Evolutionary conservation across 164 flowering plant species (phyloP).

Genomic region (Vitis rupestris): DNA sequence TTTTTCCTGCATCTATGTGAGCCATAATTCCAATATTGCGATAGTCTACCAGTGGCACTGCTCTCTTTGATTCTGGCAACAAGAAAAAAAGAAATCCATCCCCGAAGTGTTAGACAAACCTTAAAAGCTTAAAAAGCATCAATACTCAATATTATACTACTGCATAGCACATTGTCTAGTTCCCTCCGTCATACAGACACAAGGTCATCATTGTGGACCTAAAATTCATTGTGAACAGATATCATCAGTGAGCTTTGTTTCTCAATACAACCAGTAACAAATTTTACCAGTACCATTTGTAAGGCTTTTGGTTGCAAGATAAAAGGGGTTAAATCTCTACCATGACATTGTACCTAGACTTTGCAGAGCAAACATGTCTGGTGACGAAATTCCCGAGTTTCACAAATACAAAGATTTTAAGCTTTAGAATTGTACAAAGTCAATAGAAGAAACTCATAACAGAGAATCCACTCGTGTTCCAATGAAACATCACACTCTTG

Average conservation of each 20-base stretch:
- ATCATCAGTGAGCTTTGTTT: not conserved
- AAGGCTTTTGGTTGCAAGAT: too few relatives aligned
- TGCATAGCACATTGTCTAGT: not conserved
- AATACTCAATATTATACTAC: not conserved
- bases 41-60: constrained; percentile 71
- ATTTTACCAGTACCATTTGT: too few relatives aligned
- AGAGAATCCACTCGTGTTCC: too few relatives aligned
- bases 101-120: not conserved
- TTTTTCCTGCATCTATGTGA: constrained; percentile 98
- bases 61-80: constrained; percentile 54
- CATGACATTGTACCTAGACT: too few relatives aligned
- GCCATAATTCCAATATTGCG: constrained; percentile 99
- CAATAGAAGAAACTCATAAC: too few relatives aligned
- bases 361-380: too few relatives aligned
- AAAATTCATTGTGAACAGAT: not conserved
- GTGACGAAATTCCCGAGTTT: too few relatives aligned
- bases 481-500: not conserved
- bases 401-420: too few relatives aligned
- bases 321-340: too few relatives aligned
- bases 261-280: not conserved
- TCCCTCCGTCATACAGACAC: not conserved
- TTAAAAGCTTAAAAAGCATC: not conserved
- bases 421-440: too few relatives aligned
- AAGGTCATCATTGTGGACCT: not conserved
- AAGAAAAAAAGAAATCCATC: constrained; percentile 8